A percentile compares a stretch with the other conserved stretches of the same genome.
Conservation (phyloP, 768 basidiomycete genomes). For the Phanerochaete sordida region DNA sequence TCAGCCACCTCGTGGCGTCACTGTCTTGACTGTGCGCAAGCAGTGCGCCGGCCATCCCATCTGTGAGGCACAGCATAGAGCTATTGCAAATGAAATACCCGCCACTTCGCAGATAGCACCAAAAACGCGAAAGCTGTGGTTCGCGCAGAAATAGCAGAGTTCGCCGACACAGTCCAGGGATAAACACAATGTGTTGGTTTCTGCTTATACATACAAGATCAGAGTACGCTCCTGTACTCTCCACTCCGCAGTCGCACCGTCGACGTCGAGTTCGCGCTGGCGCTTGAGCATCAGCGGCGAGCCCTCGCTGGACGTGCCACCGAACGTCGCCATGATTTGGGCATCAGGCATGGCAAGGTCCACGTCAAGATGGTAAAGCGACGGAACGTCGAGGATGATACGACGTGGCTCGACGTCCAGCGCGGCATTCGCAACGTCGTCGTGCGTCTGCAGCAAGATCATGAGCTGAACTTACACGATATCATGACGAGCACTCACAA, state of each 20-base stretch:
- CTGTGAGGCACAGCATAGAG: too few species aligned
- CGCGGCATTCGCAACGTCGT: conserved; percentile 41
- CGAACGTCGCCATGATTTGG: conserved; percentile 36
- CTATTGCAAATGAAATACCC: too few species aligned
- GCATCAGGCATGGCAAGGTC: conserved; percentile 54
- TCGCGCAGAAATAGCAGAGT: too few species aligned
- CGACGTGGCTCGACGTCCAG: conserved; percentile 68
- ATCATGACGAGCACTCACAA: conserved; percentile 42
- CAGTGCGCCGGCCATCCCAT: too few species aligned
- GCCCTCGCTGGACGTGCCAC: conserved; percentile 14
- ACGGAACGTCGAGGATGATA: conserved; percentile 48
- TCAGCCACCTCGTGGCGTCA: too few species aligned
- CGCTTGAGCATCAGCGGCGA: conserved; percentile 51
- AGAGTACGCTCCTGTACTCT: conserved; percentile 49
- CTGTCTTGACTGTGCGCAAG: too few species aligned
- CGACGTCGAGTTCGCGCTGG: conserved; percentile 56
- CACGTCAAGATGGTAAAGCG: conserved; percentile 49
- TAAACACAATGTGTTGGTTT: background rate
- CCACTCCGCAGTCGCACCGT: conserved; percentile 67
- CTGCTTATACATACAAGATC: conserved; percentile 37
- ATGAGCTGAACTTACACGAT: background rate
- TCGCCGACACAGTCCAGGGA: too few species aligned
- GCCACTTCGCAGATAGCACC: too few species aligned
- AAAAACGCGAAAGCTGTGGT: too few species aligned
- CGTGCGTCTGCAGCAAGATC: conserved; percentile 37